Evolutionary conservation across 352 stramenopile species (phyloP), one percentile per base, ranked within the genome.

Genomic region (Elongisporangium prolatum): DNA sequence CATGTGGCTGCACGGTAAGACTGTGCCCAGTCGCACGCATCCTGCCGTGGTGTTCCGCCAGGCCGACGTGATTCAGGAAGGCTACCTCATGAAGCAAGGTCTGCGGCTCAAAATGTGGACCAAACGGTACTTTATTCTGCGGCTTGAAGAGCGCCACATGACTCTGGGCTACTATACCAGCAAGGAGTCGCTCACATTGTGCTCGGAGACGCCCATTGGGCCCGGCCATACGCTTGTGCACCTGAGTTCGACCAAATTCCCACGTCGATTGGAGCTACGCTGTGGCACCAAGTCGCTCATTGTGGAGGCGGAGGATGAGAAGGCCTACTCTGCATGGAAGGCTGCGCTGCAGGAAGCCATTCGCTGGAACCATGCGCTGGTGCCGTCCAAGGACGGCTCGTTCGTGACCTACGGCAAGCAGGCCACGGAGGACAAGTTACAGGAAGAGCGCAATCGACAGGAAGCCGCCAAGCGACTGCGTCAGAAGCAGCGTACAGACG

Each of bases 291-390:
- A 89, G 60, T 77, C 75, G 22, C 84, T 93, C 64, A 67, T 84
- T 5, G 57, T 95, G 11, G 85, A 93, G 54, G 82, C 84, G 0
- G 83, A 95, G 37, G 72, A 88, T 62, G 74, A 88, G 14, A 65
- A 67, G 9, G 21, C 68, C 20, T 93, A 75, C 53, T 67, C 77
- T 6, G 48, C 61, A 21, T 95, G 85, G 85, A 86, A 85, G 50
- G 86, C 69, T 21, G 74, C 76, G 1, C 71, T 95, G 1, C 81
- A 93, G 61, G 85, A 95, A 54, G 85, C 85, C 0, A 89, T 95
- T 22, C 79, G 85, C 9, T 95, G 85, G 85, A 91, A 95, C 64
- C 83, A 95, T 65, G 83, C 85, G 37, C 93, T 95, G 83, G 83
- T 95, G 21, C 82, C 83, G 9, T 76, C 69, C 4, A 89, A 89